Evolutionary conservation across 768 basidiomycete genomes (phyloP).

Genomic region (Stropharia rugosoannulata): DNA sequence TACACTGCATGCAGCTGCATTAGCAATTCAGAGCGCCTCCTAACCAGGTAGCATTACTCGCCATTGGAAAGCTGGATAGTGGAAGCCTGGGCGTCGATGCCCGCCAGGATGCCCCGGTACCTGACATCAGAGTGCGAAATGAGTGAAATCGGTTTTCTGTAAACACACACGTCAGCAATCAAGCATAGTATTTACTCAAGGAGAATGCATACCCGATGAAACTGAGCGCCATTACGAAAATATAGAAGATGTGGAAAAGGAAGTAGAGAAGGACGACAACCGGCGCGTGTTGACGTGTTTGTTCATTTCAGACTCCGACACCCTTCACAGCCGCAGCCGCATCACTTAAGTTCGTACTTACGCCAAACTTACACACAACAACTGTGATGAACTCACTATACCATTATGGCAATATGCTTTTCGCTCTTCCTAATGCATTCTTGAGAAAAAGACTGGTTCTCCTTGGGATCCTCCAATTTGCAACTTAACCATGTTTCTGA

Average conservation of each 20-base stretch:
- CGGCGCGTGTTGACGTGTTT: slow-evolving; percentile 29
- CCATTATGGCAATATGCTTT: too few relatives aligned
- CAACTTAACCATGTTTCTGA: too few relatives aligned
- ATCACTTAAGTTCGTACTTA: too few relatives aligned
- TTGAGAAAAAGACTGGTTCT: too few relatives aligned
- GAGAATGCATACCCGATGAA: slow-evolving; percentile 62
- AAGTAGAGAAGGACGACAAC: slow-evolving; percentile 10
- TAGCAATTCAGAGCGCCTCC: slow-evolving; percentile 1
- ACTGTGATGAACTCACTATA: too few relatives aligned
- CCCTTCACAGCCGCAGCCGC: background rate
- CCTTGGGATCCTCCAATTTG: too few relatives aligned
- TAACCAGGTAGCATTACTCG: slow-evolving; percentile 23
- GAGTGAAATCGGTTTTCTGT: slow-evolving; percentile 84
- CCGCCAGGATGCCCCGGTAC: slow-evolving; percentile 84
- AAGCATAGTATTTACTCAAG: background rate
- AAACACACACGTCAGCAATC: slow-evolving; percentile 4
- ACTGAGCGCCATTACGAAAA: slow-evolving; percentile 60
- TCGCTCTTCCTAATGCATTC: too few relatives aligned
- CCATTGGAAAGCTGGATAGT: slow-evolving; percentile 90
- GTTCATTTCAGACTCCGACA: slow-evolving; percentile 26
- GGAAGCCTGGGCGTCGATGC: slow-evolving; percentile 81
- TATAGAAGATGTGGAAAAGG: slow-evolving; percentile 8
- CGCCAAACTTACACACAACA: too few relatives aligned
- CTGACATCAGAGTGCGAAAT: slow-evolving; percentile 91
- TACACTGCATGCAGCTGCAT: slow-evolving; percentile 46